phyloP scores from a whole-genome alignment of 208 protist genomes.

The Acanthamoeba triangularis region DNA sequence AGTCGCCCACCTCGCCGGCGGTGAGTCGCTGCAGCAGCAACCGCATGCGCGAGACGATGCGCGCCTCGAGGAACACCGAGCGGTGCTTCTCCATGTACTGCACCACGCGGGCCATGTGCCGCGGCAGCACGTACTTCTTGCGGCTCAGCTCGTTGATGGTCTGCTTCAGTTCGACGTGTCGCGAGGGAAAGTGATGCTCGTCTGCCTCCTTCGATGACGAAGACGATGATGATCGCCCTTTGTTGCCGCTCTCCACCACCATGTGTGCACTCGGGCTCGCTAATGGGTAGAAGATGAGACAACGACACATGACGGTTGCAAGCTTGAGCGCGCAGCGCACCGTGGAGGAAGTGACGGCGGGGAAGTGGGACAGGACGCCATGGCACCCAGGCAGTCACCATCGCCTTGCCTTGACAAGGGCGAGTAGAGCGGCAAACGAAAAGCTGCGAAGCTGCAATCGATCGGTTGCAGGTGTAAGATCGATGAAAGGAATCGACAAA shows the following conservation, averaged over 20 bases:
- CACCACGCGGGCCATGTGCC: constrained; percentile 17
- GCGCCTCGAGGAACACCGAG: constrained; percentile 29
- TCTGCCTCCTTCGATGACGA: not conserved
- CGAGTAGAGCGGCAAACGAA: too few species aligned
- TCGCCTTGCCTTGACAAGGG: too few species aligned
- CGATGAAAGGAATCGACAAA: not conserved
- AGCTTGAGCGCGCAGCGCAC: not conserved
- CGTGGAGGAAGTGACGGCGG: not conserved
- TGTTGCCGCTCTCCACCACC: not conserved
- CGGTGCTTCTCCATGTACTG: constrained; percentile 43
- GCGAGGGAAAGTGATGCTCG: not conserved
- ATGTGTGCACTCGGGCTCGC: not conserved
- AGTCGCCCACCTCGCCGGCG: constrained; percentile 2
- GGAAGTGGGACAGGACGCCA: too few species aligned
- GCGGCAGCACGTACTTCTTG: constrained; percentile 30
- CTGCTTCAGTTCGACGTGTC: constrained; percentile 44
- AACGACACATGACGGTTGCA: not conserved
- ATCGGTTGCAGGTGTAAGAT: too few species aligned
- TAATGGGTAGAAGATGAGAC: not conserved
- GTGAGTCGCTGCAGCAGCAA: constrained; percentile 23
- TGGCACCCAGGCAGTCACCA: too few species aligned
- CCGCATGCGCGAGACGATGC: not conserved
- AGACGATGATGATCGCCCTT: too few species aligned
- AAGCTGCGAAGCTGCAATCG: too few species aligned
- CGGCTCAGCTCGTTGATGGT: constrained; percentile 56